Conservation (phyloP, 2,329 filamentous ascomycete species). For the Akanthomyces muscarius region DNA sequence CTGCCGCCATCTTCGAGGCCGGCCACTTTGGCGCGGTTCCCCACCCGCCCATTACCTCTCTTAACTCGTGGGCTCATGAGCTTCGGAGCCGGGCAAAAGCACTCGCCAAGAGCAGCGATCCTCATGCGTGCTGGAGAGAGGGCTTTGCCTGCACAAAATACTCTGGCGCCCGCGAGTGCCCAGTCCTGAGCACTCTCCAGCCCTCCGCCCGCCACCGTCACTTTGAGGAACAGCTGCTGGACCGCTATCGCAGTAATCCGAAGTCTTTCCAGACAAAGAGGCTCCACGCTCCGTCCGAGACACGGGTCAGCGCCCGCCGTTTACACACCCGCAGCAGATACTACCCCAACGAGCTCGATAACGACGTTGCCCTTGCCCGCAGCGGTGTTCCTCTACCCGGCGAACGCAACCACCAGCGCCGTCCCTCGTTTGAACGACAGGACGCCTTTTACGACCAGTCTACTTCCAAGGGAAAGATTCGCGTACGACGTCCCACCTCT, state of each 20-base stretch:
- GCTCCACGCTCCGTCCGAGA: neutral
- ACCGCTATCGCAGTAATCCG: neutral
- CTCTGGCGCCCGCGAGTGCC: neutral
- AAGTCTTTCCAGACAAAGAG: neutral
- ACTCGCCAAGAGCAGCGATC: neutral
- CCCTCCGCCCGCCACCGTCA: neutral
- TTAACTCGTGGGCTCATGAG: slow-evolving; percentile 4
- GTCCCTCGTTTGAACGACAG: slow-evolving; percentile 42
- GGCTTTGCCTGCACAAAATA: neutral
- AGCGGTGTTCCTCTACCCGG: slow-evolving; percentile 35
- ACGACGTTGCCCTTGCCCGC: slow-evolving; percentile 34
- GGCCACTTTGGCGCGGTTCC: slow-evolving; percentile 4
- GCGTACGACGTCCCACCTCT: slow-evolving; percentile 22
- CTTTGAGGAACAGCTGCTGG: slow-evolving; percentile 6
- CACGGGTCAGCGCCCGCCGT: neutral
- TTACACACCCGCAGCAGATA: neutral
- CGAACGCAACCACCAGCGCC: slow-evolving; percentile 33
- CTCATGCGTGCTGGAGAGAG: neutral
- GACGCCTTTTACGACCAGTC: slow-evolving; percentile 43
- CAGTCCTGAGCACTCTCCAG: neutral
- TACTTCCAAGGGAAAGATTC: slow-evolving; percentile 33
- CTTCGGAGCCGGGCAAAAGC: neutral
- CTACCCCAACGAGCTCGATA: slow-evolving; percentile 19
- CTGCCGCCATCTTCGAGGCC: slow-evolving; percentile 7
- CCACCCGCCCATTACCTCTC: neutral